Evolutionary conservation across 129 eudicot species (phyloP).

Genomic region (Calendula officinalis): DNA sequence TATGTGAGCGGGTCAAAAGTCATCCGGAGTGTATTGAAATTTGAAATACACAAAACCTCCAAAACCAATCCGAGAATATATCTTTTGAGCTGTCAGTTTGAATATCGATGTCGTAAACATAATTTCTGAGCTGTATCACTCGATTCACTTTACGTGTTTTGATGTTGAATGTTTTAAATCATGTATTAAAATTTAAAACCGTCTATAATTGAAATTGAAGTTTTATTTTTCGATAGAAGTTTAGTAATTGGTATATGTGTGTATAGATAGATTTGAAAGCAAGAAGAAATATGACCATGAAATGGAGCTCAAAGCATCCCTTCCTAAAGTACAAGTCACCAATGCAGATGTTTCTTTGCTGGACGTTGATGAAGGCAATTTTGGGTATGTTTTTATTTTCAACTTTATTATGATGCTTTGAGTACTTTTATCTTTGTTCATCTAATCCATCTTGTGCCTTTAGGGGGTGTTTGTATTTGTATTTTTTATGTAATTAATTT

Average conservation of each 20-base stretch:
- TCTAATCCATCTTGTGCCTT: neutral
- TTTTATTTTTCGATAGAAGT: no score
- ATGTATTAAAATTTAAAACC: slow-evolving; percentile 12
- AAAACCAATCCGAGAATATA: no score
- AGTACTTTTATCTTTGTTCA: slow-evolving; percentile 8
- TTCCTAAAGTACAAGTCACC: slow-evolving; percentile 2
- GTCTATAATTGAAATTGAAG: no score
- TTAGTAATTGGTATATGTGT: no score
- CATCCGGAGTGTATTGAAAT: no score
- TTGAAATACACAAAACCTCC: no score
- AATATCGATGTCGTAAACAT: no score
- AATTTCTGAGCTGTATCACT: slow-evolving; percentile 10
- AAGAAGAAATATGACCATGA: slow-evolving; percentile 18
- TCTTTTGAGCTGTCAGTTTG: no score
- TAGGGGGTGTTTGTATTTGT: no score
- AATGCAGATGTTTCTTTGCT: slow-evolving; percentile 21
- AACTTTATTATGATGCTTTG: slow-evolving; percentile 13
- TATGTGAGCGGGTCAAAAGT: neutral
- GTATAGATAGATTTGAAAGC: slow-evolving; percentile 10
- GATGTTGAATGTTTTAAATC: neutral
- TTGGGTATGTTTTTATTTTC: slow-evolving; percentile 40
- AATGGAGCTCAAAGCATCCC: slow-evolving; percentile 22
- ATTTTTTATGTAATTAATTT: neutral
- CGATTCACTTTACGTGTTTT: slow-evolving; percentile 6
- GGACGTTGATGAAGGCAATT: slow-evolving; percentile 30